These are phyloP conservation scores for Mycosphaerella sp. DNA, from an alignment of 2,329 filamentous ascomycete species.

Conservation along the genomic window DNA sequence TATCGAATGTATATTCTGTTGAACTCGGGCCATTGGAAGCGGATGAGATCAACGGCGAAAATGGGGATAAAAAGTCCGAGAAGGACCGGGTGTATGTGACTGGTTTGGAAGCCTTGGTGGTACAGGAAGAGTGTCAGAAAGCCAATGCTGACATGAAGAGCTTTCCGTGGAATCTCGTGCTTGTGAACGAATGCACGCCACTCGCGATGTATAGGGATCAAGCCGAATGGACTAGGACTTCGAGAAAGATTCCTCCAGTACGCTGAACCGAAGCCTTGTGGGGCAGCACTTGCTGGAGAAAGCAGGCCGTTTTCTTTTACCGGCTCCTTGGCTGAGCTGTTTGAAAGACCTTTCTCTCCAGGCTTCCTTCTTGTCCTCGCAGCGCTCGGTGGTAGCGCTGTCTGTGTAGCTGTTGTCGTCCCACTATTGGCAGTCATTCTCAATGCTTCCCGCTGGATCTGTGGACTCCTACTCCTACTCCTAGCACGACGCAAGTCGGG, in stretches of 20 bases:
- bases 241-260: slow-evolving; percentile 85
- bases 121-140: slow-evolving; percentile 90
- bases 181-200: slow-evolving; percentile 88
- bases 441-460: slow-evolving; percentile 33
- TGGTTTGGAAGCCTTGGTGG: slow-evolving; percentile 67
- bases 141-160: slow-evolving; percentile 90
- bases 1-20: slow-evolving; percentile 81
- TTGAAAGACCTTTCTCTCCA: slow-evolving; percentile 27
- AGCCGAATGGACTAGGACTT: slow-evolving; percentile 83
- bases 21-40: slow-evolving; percentile 72
- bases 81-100: slow-evolving; percentile 74
- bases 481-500: slow-evolving; percentile 54
- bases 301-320: slow-evolving; percentile 27
- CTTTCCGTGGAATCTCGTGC: slow-evolving; percentile 92
- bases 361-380: slow-evolving; percentile 28
- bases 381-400: slow-evolving; percentile 7
- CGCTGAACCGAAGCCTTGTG: slow-evolving; percentile 60
- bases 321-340: slow-evolving; percentile 19
- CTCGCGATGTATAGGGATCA: slow-evolving; percentile 91
- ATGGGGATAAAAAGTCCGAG: slow-evolving; percentile 78
- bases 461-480: slow-evolving; percentile 65
- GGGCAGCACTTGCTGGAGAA: slow-evolving; percentile 28
- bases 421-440: slow-evolving; percentile 25
- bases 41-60: slow-evolving; percentile 70
- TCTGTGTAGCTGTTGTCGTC: slow-evolving; percentile 18